A percentile compares a stretch with the other conserved stretches of the same genome.
These are phyloP conservation scores for Candida palmyrensis DNA, from an alignment of 805 yeast genomes.

Conservation along the genomic window DNA sequence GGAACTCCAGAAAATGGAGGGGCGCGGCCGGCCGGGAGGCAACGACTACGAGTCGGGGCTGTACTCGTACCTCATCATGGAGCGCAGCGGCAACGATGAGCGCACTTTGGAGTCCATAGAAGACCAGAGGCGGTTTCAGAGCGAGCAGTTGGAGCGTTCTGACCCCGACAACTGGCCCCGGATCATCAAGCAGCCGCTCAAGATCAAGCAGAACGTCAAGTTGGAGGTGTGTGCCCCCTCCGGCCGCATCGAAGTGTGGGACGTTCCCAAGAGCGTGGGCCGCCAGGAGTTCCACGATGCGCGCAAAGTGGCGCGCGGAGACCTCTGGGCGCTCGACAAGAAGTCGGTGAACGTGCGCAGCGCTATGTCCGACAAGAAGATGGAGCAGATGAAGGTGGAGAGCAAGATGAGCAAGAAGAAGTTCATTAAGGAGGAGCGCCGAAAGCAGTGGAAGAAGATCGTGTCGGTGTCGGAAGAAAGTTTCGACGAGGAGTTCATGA, in stretches of 20 bases:
- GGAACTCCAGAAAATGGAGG: slow-evolving; percentile 40
- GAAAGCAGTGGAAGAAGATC: slow-evolving; percentile 28
- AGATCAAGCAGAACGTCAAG: slow-evolving; percentile 76
- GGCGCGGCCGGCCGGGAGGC: slow-evolving; percentile 77
- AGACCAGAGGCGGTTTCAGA: slow-evolving; percentile 24
- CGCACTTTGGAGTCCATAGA: slow-evolving; percentile 39
- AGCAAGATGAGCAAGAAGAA: slow-evolving; percentile 34
- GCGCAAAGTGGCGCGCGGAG: slow-evolving; percentile 78
- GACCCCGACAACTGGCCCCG: slow-evolving; percentile 59
- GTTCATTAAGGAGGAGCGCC: slow-evolving; percentile 30
- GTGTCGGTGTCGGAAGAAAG: slow-evolving; percentile 17
- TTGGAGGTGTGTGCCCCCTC: slow-evolving; percentile 75
- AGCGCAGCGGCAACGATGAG: slow-evolving; percentile 47
- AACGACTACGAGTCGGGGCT: slow-evolving; percentile 66
- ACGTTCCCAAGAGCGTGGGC: slow-evolving; percentile 72
- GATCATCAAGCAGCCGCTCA: slow-evolving; percentile 63
- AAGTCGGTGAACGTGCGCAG: slow-evolving; percentile 30
- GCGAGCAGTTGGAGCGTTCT: slow-evolving; percentile 14
- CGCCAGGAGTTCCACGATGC: slow-evolving; percentile 84
- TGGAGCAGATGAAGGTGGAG: slow-evolving; percentile 29
- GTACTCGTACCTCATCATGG: slow-evolving; percentile 68
- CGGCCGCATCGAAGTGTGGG: slow-evolving; percentile 84
- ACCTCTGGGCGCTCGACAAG: slow-evolving; percentile 64
- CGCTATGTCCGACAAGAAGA: slow-evolving; percentile 22
- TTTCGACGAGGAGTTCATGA: slow-evolving; percentile 17